Evolutionary conservation across 108 stramenopile genomes (phyloP).

Genomic region (Cyclostephanos invisitatus): DNA sequence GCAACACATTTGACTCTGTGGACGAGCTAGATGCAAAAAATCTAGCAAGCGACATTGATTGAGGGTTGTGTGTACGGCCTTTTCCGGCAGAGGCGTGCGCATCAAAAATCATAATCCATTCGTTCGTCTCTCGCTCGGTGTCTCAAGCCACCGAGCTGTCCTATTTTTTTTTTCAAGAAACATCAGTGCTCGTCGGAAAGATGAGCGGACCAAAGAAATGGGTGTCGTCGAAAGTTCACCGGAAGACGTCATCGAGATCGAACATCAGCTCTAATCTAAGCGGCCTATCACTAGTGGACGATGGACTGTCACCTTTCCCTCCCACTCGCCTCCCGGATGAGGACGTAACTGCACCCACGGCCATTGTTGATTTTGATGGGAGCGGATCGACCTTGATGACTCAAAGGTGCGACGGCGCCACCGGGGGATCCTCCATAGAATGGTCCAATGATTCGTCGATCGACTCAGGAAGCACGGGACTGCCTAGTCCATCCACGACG

Average conservation of each 20-base stretch:
- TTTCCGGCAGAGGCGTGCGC: too few relatives aligned
- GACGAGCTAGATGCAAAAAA: too few relatives aligned
- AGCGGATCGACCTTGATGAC: slow-evolving; percentile 12
- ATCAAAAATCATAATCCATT: too few relatives aligned
- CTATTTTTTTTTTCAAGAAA: background rate
- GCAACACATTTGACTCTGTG: too few relatives aligned
- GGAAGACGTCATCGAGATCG: slow-evolving; percentile 17
- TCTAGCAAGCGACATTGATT: too few relatives aligned
- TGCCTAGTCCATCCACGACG: slow-evolving; percentile 46
- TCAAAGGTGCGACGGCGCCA: slow-evolving; percentile 4
- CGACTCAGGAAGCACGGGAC: slow-evolving; percentile 32
- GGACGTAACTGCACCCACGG: slow-evolving; percentile 7
- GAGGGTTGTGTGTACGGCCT: too few relatives aligned
- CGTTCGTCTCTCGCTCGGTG: too few relatives aligned
- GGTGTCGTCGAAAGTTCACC: slow-evolving; percentile 32
- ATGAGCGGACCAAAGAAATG: slow-evolving; percentile 39
- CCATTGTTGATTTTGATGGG: slow-evolving; percentile 27
- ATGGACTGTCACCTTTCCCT: slow-evolving; percentile 21
- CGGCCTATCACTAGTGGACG: background rate
- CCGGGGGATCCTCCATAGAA: slow-evolving; percentile 1
- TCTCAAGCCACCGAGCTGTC: too few relatives aligned
- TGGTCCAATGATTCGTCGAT: slow-evolving; percentile 38
- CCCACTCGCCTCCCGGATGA: slow-evolving; percentile 20
- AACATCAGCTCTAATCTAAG: slow-evolving; percentile 5
- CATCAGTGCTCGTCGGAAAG: background rate